Percentiles rank a stretch among this genome's conserved stretches.
Evolutionary conservation across 805 yeast species (phyloP).

Genomic region (Tetrapisispora fleetii): DNA sequence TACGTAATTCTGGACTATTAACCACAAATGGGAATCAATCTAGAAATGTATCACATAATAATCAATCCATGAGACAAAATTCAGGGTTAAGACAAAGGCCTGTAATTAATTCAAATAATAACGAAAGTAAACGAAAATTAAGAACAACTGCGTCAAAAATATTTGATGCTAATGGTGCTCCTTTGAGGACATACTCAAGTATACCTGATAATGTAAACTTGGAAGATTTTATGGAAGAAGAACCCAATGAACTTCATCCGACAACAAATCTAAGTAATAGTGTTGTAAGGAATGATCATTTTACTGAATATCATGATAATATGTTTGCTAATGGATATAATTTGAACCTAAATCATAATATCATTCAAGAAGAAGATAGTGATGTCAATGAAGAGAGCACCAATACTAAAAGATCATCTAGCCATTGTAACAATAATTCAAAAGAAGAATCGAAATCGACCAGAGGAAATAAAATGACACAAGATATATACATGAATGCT

Average conservation of each 20-base stretch:
- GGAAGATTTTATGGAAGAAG: slow-evolving; percentile 36
- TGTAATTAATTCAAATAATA: slow-evolving; percentile 3
- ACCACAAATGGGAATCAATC: neutral
- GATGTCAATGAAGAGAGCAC: neutral
- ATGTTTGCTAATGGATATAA: neutral
- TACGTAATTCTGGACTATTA: neutral
- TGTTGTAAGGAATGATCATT: neutral
- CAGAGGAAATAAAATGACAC: neutral
- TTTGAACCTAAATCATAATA: slow-evolving; percentile 7
- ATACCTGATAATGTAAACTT: slow-evolving; percentile 49
- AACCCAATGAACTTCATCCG: neutral
- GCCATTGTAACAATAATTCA: neutral
- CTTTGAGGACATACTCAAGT: slow-evolving; percentile 63
- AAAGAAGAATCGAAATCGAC: neutral
- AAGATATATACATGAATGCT: neutral
- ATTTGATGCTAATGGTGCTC: slow-evolving; percentile 64
- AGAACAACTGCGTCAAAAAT: slow-evolving; percentile 64
- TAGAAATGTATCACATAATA: neutral
- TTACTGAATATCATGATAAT: neutral
- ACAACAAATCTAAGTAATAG: neutral
- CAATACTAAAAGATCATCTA: neutral
- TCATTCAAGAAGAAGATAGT: slow-evolving; percentile 15
- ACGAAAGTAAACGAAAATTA: slow-evolving; percentile 30
- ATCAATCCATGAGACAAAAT: slow-evolving; percentile 1
- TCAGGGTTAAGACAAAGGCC: slow-evolving; percentile 1